Conservation (phyloP, 371 early-diverging fungal species). For the Apophysomyces elegans region DNA sequence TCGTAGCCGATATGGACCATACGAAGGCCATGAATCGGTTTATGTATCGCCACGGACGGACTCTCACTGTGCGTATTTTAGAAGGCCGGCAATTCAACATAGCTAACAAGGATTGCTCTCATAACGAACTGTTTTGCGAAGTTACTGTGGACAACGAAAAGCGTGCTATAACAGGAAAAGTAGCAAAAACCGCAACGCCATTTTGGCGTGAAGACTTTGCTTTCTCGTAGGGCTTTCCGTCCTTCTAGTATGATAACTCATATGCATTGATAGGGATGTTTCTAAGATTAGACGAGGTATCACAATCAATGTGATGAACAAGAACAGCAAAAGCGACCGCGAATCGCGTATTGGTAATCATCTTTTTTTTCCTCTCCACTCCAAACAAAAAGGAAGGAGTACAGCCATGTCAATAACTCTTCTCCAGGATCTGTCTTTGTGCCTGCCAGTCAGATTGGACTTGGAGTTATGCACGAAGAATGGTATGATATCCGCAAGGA, state of each 20-base stretch:
- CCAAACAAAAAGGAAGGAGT: conserved; percentile 20
- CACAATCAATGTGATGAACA: conserved; percentile 50
- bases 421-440: conserved; percentile 27
- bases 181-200: conserved; percentile 36
- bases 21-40: not conserved
- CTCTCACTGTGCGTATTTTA: conserved; percentile 52
- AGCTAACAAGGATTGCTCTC: conserved; percentile 24
- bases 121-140: conserved; percentile 47
- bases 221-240: conserved; percentile 37
- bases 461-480: conserved; percentile 37
- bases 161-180: conserved; percentile 48
- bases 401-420: not conserved
- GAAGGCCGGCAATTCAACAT: conserved; percentile 52
- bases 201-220: conserved; percentile 55
- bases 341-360: conserved; percentile 29
- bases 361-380: not conserved
- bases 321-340: conserved; percentile 41
- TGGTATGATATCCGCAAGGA: conserved; percentile 58
- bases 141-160: conserved; percentile 59
- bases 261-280: conserved; percentile 38
- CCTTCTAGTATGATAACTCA: not conserved
- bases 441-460: conserved; percentile 30
- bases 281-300: conserved; percentile 47
- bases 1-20: conserved; percentile 14
- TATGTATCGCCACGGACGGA: conserved; percentile 51